Evolutionary conservation across 306 rosid species (phyloP), one percentile per base, ranked within the genome.

Genomic region (Prunus dulcis): DNA sequence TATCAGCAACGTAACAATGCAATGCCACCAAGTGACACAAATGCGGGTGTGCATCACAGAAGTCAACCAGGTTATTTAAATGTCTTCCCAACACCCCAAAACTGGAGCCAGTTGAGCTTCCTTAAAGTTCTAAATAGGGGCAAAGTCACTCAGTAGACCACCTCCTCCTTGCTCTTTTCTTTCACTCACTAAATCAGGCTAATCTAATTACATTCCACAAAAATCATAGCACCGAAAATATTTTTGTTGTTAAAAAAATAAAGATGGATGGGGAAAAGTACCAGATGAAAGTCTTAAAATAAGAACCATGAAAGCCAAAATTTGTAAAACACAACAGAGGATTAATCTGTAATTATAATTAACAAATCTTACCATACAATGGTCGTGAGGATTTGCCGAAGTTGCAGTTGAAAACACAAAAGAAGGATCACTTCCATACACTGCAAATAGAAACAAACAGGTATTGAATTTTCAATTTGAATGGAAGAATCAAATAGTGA

Each of bases 381-480:
- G 98, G 80, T 90, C 91, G 6, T 69, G 83, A 30, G 98, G 96
- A 87, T 92, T 95, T 56, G 97, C 95, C 70, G 93, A 95, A 77
- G 98, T 95, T 62, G 98, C 98, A 25, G 98, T 89, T 66, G 93
- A 95, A 74, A 95, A 92, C 55, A 95, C 86, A 79, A 90, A 95
- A 69, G 90, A 89, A 77, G 98, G 98, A 84, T 84, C 90, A 81
- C 92, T 85, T 87, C 97, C 97, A 46, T 92, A 95, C 53, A 92
- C 98, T 92, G 97, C 87, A 92, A 20, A 71, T 65, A 23, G 79
- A 85, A 81, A 79, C 51, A 81, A 9, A 74, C 45, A 3, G 41
- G 62, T 12, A 32, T 46, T 28, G 76, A 49, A 67, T 56, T 67
- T 69, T 72, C 77, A 67, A 43, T 74, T 57, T 34, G 60, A 85